These are phyloP conservation scores for Penicillium odoratum DNA, from an alignment of 495 filamentous ascomycete genomes.

Conservation along the genomic window DNA sequence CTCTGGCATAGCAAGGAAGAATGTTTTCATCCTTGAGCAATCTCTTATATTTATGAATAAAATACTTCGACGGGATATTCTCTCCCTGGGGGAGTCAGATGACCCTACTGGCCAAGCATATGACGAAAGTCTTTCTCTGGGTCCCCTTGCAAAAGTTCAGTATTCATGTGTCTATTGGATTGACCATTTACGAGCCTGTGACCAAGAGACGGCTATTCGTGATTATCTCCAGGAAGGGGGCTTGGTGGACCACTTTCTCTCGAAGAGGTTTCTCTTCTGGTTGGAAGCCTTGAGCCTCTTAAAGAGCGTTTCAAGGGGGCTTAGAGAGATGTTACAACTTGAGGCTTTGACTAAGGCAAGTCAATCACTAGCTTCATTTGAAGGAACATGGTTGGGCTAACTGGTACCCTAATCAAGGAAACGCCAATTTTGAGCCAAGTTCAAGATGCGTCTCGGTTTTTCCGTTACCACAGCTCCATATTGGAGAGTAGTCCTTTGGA, in stretches of 20 bases:
- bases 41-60: constrained; percentile 24
- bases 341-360: neutral
- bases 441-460: constrained; percentile 3
- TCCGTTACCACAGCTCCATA: neutral
- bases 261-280: neutral
- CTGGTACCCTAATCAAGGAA: neutral
- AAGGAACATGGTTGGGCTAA: neutral
- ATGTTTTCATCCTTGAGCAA: constrained; percentile 23
- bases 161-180: constrained; percentile 11
- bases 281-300: constrained; percentile 1
- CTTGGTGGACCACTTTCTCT: neutral
- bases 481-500: neutral
- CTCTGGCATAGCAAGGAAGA: constrained; percentile 7
- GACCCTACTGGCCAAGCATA: constrained; percentile 1
- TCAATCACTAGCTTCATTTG: neutral
- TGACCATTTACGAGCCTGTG: neutral
- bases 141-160: neutral
- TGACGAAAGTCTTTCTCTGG: neutral
- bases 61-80: constrained; percentile 24
- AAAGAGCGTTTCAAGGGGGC: neutral
- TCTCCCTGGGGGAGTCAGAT: constrained; percentile 7
- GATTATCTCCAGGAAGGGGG: neutral
- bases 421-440: neutral
- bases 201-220: neutral
- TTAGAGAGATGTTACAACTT: neutral